These are phyloP conservation scores for Atkinsonella hypoxylon DNA, from an alignment of 2,329 filamentous ascomycete genomes.

Conservation along the genomic window DNA sequence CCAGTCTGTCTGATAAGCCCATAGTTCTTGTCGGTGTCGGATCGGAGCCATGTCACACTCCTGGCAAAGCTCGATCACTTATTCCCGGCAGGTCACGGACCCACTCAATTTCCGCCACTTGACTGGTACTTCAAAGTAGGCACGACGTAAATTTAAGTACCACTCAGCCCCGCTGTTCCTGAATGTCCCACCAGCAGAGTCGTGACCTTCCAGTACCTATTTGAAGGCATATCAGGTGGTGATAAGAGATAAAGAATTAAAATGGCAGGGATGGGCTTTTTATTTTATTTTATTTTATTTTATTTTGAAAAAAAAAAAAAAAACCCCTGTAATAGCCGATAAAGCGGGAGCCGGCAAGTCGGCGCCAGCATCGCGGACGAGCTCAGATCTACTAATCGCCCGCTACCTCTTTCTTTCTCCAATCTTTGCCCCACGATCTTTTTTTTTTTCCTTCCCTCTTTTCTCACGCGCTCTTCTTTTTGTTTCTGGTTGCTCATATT, in stretches of 20 bases:
- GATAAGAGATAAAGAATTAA: background rate
- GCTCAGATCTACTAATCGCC: background rate
- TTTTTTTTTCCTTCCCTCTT: background rate
- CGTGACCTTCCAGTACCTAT: background rate
- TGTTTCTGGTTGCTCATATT: background rate
- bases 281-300: no score
- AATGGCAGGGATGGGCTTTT: background rate
- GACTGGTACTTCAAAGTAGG: no score
- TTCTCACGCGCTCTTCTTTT: background rate
- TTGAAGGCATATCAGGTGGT: background rate
- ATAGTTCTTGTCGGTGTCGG: no score
- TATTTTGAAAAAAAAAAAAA: background rate
- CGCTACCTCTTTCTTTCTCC: background rate
- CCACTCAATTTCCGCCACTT: no score
- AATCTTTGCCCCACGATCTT: background rate
- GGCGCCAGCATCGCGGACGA: background rate
- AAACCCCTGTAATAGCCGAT: conserved; percentile 6
- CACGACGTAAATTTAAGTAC: no score
- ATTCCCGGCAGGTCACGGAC: no score
- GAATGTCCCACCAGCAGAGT: background rate
- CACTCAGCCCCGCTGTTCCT: no score
- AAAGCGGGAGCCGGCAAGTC: conserved; percentile 4
- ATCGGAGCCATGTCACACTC: no score
- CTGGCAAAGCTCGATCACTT: no score
- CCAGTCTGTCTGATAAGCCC: no score